Conservation (phyloP, 768 basidiomycete species). For the Suillus decipiens region DNA sequence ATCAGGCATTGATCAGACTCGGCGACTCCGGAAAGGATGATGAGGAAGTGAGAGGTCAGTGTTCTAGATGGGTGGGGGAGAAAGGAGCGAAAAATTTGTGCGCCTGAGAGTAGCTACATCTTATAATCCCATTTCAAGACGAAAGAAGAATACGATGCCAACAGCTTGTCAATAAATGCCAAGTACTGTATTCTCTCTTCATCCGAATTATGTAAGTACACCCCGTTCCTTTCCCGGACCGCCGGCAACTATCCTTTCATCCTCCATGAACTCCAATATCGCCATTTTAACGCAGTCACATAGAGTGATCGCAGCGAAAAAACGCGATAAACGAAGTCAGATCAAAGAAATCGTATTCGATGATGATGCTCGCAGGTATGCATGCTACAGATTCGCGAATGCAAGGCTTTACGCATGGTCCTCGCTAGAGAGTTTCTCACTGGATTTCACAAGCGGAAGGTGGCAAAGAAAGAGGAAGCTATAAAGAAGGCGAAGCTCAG, state of each 20-base stretch:
- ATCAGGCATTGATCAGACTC: constrained; percentile 29
- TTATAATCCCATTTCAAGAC: constrained; percentile 27
- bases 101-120: constrained; percentile 35
- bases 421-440: constrained; percentile 79
- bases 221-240: constrained; percentile 13
- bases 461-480: constrained; percentile 78
- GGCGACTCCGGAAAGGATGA: constrained; percentile 2
- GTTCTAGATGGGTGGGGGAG: constrained; percentile 13
- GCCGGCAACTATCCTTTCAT: constrained; percentile 13
- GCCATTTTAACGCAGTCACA: constrained; percentile 63
- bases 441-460: constrained; percentile 91
- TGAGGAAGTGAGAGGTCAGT: constrained; percentile 1
- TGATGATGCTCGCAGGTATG: constrained; percentile 77
- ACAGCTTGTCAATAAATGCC: constrained; percentile 11
- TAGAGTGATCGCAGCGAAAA: constrained; percentile 65
- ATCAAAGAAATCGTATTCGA: constrained; percentile 85
- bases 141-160: constrained; percentile 14
- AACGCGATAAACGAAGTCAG: constrained; percentile 62
- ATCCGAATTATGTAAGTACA: constrained; percentile 13
- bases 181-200: constrained; percentile 16
- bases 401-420: constrained; percentile 3
- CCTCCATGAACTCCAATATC: constrained; percentile 46
- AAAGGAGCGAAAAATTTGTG: constrained; percentile 29
- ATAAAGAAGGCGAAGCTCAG: constrained; percentile 72
- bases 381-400: constrained; percentile 11